phyloP scores from a whole-genome alignment of 371 early-diverging fungal genomes.

The Zychaea mexicana region DNA sequence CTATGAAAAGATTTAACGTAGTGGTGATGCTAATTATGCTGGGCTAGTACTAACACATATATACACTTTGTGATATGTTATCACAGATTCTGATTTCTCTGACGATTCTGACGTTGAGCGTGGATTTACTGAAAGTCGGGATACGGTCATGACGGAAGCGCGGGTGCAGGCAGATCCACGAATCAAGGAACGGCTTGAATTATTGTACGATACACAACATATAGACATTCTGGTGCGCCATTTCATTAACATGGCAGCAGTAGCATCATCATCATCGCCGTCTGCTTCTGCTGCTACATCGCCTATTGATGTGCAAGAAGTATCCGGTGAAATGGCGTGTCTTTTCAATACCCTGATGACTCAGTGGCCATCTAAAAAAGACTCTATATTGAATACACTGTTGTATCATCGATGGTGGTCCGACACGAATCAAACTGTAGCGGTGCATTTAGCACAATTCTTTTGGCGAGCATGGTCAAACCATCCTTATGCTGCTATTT shows the following conservation, averaged over 20 bases:
- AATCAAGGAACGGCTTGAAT: conserved; percentile 49
- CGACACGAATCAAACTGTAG: not conserved
- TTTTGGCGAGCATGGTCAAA: conserved; percentile 37
- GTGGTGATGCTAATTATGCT: not conserved
- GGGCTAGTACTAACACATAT: too few relatives aligned
- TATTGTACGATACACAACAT: conserved; percentile 47
- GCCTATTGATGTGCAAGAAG: conserved; percentile 16
- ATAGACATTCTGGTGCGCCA: conserved; percentile 47
- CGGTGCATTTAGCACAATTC: conserved; percentile 21
- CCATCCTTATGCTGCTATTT: conserved; percentile 14
- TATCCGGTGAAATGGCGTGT: conserved; percentile 17
- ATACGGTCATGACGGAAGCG: conserved; percentile 27
- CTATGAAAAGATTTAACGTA: not conserved
- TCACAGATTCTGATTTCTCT: not conserved
- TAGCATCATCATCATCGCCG: not conserved
- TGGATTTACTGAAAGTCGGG: conserved; percentile 30
- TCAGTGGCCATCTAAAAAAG: conserved; percentile 61
- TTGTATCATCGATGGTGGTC: conserved; percentile 44
- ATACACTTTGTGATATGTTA: not conserved
- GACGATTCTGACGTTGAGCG: conserved; percentile 2
- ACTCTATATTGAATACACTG: conserved; percentile 52
- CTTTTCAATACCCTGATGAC: conserved; percentile 61
- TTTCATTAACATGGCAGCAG: conserved; percentile 22
- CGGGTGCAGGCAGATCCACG: conserved; percentile 32
- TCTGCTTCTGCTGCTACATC: not conserved